phyloP scores from a whole-genome alignment of 2,329 filamentous ascomycete genomes.

The Cladosporium cucumerinum region DNA sequence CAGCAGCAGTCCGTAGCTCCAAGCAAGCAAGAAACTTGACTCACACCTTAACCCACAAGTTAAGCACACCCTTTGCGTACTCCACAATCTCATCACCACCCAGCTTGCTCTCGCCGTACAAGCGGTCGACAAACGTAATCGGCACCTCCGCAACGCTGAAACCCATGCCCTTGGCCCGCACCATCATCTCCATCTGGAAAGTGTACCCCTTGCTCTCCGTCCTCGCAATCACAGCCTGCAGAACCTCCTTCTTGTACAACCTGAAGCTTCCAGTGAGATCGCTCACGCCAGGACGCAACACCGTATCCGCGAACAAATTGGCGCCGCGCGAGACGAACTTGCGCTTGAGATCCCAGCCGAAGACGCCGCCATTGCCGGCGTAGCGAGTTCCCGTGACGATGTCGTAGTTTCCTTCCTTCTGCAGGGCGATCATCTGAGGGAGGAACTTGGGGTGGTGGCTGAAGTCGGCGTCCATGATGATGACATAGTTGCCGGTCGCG shows the following conservation, averaged over 20 bases:
- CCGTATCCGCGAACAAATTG: slow-evolving; percentile 93
- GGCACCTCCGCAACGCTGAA: slow-evolving; percentile 92
- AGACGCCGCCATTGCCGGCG: slow-evolving; percentile 79
- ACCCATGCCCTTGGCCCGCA: slow-evolving; percentile 92
- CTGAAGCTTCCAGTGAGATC: slow-evolving; percentile 94
- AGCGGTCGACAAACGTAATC: slow-evolving; percentile 90
- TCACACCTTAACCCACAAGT: slow-evolving; percentile 50
- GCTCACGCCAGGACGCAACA: slow-evolving; percentile 87
- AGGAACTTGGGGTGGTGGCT: slow-evolving; percentile 99
- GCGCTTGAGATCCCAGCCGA: slow-evolving; percentile 88
- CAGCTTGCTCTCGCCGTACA: slow-evolving; percentile 94
- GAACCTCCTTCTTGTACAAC: slow-evolving; percentile 84
- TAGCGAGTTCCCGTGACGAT: slow-evolving; percentile 97
- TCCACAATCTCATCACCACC: slow-evolving; percentile 94
- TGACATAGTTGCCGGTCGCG: slow-evolving; percentile 86
- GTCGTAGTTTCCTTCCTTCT: slow-evolving; percentile 77
- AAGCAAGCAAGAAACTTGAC: neutral
- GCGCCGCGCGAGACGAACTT: slow-evolving; percentile 77
- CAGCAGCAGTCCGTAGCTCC: neutral
- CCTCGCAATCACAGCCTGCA: slow-evolving; percentile 84
- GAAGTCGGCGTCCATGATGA: slow-evolving; percentile 99
- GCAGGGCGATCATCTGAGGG: slow-evolving; percentile 81
- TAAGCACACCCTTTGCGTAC: slow-evolving; percentile 69
- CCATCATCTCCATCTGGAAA: slow-evolving; percentile 99
- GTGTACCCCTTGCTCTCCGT: slow-evolving; percentile 97